These are phyloP conservation scores for Coniferiporia weirii DNA, from an alignment of 1,284 basidiomycete species.

Conservation along the genomic window DNA sequence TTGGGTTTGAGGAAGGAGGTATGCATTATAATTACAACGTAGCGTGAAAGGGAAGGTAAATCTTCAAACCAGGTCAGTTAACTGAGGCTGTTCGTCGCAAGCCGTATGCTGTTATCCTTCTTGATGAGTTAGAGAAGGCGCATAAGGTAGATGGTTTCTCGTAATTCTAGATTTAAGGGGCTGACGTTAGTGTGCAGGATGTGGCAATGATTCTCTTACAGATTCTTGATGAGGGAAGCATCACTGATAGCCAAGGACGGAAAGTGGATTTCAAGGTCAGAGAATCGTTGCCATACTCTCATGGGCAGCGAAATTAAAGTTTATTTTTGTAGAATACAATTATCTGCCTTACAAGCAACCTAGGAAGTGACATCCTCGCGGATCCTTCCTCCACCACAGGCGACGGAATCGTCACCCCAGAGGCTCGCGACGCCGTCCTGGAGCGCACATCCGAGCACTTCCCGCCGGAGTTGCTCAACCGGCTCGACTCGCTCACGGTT, in stretches of 20 bases:
- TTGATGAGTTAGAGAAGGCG: conserved; percentile 91
- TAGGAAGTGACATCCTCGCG: conserved; percentile 71
- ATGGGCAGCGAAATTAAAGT: background rate
- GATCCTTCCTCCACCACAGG: conserved; percentile 58
- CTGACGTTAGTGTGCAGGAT: conserved; percentile 39
- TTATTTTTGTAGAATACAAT: conserved; percentile 65
- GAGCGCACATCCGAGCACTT: conserved; percentile 74
- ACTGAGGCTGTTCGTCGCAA: conserved; percentile 84
- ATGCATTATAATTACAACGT: conserved; percentile 8
- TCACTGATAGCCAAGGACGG: conserved; percentile 80
- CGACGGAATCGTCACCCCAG: conserved; percentile 62
- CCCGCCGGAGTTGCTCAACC: conserved; percentile 88
- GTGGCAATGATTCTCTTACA: conserved; percentile 90
- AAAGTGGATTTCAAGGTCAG: conserved; percentile 76
- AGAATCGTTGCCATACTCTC: conserved; percentile 14
- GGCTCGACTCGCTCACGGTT: conserved; percentile 81
- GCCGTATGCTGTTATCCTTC: conserved; percentile 75
- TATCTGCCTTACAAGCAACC: conserved; percentile 62
- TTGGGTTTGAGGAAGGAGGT: conserved; percentile 91
- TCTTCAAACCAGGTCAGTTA: conserved; percentile 53
- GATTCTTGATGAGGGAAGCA: conserved; percentile 85
- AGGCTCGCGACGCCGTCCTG: conserved; percentile 68
- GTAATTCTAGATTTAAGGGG: background rate
- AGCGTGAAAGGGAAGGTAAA: background rate
- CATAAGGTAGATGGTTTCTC: conserved; percentile 51